These are phyloP conservation scores for Rhizopus delemar DNA, from an alignment of 371 early-diverging fungal genomes.

Conservation along the genomic window DNA sequence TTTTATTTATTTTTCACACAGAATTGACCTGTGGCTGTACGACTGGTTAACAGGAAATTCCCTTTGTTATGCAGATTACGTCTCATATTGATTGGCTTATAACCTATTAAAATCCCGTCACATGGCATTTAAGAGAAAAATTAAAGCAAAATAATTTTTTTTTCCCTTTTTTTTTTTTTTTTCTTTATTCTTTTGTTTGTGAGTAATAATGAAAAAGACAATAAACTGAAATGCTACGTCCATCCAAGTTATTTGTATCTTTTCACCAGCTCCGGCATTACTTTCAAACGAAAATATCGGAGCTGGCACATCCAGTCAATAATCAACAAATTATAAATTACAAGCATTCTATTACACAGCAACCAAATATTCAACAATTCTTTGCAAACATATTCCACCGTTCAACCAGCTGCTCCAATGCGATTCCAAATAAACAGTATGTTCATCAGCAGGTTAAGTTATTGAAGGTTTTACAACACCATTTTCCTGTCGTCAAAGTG, in stretches of 20 bases:
- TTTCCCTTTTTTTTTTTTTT: neutral
- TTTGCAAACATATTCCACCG: constrained; percentile 5
- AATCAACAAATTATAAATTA: constrained; percentile 4
- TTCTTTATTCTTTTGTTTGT: constrained; percentile 3
- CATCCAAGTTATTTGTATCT: constrained; percentile 35
- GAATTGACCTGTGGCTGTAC: too few relatives aligned
- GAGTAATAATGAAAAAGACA: neutral
- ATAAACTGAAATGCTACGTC: constrained; percentile 24
- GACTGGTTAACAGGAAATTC: too few relatives aligned
- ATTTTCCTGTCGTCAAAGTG: constrained; percentile 30
- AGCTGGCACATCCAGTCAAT: constrained; percentile 23
- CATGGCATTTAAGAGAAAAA: neutral
- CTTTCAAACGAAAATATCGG: constrained; percentile 27
- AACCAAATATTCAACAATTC: constrained; percentile 12
- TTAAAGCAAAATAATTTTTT: neutral
- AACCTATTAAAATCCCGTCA: neutral
- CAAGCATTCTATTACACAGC: constrained; percentile 16
- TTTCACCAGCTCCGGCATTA: constrained; percentile 41
- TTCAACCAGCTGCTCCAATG: neutral
- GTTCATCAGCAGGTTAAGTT: constrained; percentile 6
- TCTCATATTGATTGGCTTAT: too few relatives aligned
- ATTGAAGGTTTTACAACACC: constrained; percentile 21
- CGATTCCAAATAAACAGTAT: constrained; percentile 7
- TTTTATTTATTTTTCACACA: too few relatives aligned
- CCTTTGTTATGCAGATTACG: too few relatives aligned